These are phyloP conservation scores for Talaromyces liani DNA, from an alignment of 495 filamentous ascomycete genomes.

Conservation along the genomic window DNA sequence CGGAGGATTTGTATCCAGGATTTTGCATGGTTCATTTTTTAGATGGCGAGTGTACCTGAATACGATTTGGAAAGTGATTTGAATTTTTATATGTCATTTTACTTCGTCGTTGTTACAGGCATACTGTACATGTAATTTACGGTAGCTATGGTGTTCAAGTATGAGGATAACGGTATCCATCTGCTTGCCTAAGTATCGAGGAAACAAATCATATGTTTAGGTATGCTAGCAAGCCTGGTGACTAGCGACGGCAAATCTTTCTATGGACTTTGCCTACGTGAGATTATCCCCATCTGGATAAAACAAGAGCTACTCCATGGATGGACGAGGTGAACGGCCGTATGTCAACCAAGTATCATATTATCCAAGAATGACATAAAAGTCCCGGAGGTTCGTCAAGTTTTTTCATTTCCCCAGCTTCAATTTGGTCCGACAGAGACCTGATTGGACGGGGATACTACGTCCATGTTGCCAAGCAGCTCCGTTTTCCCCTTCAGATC, in stretches of 20 bases:
- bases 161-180: not conserved
- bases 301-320: not conserved
- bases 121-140: no score
- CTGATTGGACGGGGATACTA: conserved; percentile 6
- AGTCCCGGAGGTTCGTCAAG: not conserved
- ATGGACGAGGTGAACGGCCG: not conserved
- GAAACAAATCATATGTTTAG: not conserved
- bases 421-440: not conserved
- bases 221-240: not conserved
- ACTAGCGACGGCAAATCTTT: not conserved
- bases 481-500: not conserved
- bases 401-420: not conserved
- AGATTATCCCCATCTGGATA: not conserved
- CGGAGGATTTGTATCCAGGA: not conserved
- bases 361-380: not conserved
- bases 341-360: not conserved
- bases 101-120: no score
- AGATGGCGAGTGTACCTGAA: no score
- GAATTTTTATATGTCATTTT: no score
- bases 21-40: not conserved
- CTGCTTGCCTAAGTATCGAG: not conserved
- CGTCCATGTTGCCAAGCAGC: not conserved
- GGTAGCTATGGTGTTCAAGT: not conserved
- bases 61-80: no score
- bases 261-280: not conserved